These are phyloP conservation scores for Thymus quinquecostatus DNA, from an alignment of 257 asterid species.

Conservation along the genomic window DNA sequence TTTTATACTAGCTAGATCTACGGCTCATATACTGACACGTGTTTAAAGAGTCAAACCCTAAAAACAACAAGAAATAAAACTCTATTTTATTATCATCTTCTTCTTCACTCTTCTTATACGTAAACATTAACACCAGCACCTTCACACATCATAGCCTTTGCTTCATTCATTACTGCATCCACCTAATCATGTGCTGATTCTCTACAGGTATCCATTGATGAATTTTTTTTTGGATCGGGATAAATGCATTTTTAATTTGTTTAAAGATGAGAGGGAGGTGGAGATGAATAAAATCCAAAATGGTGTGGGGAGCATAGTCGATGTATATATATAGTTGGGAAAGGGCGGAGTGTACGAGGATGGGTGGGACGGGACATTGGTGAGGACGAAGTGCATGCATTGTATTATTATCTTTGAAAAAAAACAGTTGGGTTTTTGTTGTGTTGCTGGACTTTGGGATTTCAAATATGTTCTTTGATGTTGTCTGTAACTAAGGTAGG, in stretches of 20 bases:
- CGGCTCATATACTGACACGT: no score
- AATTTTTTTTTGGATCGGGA: neutral
- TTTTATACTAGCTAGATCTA: no score
- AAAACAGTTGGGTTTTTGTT: neutral
- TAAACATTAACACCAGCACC: no score
- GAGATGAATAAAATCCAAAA: neutral
- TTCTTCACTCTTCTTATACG: no score
- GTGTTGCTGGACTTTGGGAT: neutral
- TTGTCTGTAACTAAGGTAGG: neutral
- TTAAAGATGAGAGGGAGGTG: no score
- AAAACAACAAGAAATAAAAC: no score
- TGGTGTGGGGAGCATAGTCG: neutral
- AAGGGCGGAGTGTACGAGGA: slow-evolving; percentile 14
- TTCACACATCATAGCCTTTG: no score
- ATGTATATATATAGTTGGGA: neutral
- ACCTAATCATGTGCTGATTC: no score
- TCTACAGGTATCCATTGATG: slow-evolving; percentile 5
- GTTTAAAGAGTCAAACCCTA: no score
- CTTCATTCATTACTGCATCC: no score
- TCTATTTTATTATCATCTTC: no score
- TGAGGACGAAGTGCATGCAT: neutral
- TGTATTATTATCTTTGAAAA: neutral
- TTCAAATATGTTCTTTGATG: slow-evolving; percentile 7
- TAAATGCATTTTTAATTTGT: neutral
- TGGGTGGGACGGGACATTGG: slow-evolving; percentile 12